Base-by-base conservation (phyloP, 78 protist species). In the Dictyostelium intermedium region DNA sequence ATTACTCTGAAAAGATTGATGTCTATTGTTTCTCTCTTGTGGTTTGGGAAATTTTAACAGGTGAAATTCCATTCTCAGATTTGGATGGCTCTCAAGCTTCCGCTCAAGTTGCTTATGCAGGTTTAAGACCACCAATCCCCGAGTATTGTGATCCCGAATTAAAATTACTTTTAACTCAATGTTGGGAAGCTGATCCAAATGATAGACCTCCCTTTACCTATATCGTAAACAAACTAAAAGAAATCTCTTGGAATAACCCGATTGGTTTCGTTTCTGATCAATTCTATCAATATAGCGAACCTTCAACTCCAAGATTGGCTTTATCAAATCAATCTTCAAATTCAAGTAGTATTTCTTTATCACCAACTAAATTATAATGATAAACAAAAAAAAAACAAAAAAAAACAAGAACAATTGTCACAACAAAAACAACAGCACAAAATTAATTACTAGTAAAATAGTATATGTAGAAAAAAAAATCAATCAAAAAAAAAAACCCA, bases 11-110 rank as follows among this genome's bases (percentile, higher is more conserved):
- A 25, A 89, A 89, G 82, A 41, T 89, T 9, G 94, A 89, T 47
- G 94, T 89, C 77, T 89, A 80, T 70, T 89, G 94, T 35, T 89
- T 89, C 47, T 89, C 94, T 7, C 37, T 89, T 32, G 94, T 89
- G 0, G 87, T 89, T 6, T 89, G 94, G 94, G 94, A 89, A 83
- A 18, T 89, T 11, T 34, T 89, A 18, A 70, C 79, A 45, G 94
- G 94, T 2, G 94, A 89, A 66, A 89, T 89, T 39, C 94, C 94
- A 39, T 89, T 69, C 47, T 80, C 94, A 11, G 94, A 89, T 20
- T 66, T 89, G 70, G 94, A 89, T 47, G 94, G 94, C 0, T 89
- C 94, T 7, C 94, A 89, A 47, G 94, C 94, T 3, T 89, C 94
- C 0, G 94, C 94, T 5, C 94, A 89, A 50, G 94, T 89, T 1